These are phyloP conservation scores for Trifolium fragiferum DNA, from an alignment of 306 rosid genomes.

Conservation along the genomic window DNA sequence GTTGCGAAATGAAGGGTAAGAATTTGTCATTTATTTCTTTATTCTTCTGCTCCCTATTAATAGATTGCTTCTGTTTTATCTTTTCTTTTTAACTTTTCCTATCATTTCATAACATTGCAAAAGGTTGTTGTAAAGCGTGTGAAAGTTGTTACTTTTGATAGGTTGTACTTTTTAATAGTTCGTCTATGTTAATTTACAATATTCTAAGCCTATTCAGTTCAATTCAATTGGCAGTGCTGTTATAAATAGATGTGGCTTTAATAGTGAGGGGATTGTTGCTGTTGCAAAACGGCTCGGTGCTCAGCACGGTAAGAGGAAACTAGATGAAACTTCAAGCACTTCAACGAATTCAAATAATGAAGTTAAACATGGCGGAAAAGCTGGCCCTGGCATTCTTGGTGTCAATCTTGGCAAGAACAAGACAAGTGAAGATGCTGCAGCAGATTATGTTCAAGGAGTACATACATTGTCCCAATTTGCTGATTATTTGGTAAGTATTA, in stretches of 20 bases:
- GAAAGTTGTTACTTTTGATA: conserved; percentile 28
- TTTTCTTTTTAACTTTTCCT: conserved; percentile 4
- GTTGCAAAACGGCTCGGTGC: conserved; percentile 94
- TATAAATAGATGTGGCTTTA: conserved; percentile 95
- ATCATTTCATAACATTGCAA: conserved; percentile 21
- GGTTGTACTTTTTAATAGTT: background rate
- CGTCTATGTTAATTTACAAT: conserved; percentile 26
- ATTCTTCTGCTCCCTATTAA: conserved; percentile 36
- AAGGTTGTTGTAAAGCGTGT: conserved; percentile 35
- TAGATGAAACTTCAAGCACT: conserved; percentile 80
- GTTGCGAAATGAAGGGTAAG: conserved; percentile 77
- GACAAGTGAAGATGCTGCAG: conserved; percentile 94
- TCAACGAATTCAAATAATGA: conserved; percentile 69
- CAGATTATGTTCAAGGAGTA: conserved; percentile 96
- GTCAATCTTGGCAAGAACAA: conserved; percentile 98
- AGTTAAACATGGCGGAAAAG: conserved; percentile 85
- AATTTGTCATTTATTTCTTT: conserved; percentile 28
- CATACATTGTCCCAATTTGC: conserved; percentile 98
- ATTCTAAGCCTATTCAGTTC: conserved; percentile 34
- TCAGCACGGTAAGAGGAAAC: conserved; percentile 94
- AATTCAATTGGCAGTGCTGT: conserved; percentile 70
- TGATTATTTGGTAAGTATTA: conserved; percentile 78
- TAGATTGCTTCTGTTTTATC: conserved; percentile 9
- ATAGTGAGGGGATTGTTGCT: conserved; percentile 94
- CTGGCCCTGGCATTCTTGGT: conserved; percentile 98